phyloP scores from a whole-genome alignment of 164 flowering plant species.

The Tinospora cordifolia region DNA sequence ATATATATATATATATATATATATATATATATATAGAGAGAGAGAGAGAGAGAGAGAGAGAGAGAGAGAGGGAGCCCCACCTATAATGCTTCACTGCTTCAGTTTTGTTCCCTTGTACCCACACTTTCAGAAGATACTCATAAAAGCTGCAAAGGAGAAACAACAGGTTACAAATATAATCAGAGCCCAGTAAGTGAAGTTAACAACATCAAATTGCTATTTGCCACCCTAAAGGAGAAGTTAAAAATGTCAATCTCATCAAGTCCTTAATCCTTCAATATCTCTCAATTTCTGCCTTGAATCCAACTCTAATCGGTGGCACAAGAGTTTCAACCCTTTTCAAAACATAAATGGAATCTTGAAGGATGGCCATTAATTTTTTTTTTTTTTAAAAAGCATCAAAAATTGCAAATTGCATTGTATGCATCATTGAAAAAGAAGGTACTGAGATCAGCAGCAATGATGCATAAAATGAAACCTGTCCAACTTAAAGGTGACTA shows the following conservation, averaged over 20 bases:
- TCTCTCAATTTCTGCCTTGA: neutral
- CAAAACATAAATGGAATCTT: neutral
- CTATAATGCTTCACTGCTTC: slow-evolving; percentile 65
- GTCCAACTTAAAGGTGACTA: no score
- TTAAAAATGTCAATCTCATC: neutral
- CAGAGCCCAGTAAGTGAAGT: neutral
- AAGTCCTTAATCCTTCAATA: neutral
- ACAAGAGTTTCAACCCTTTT: neutral
- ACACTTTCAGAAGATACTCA: slow-evolving; percentile 89
- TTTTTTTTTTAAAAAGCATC: no score
- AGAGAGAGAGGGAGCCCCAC: slow-evolving; percentile 21
- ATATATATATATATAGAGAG: no score
- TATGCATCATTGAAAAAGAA: no score
- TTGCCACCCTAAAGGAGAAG: neutral
- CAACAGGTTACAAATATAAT: slow-evolving; percentile 11
- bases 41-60: neutral
- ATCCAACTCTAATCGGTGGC: neutral
- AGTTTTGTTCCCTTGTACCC: slow-evolving; percentile 98
- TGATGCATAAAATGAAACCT: no score
- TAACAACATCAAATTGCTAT: neutral
- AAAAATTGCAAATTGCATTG: neutral
- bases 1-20: no score
- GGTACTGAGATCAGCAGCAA: no score
- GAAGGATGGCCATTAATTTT: neutral
- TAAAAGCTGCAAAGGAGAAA: slow-evolving; percentile 62